Evolutionary conservation across 805 yeast genomes (phyloP).

Genomic region (Pachysolen tannophilus): DNA sequence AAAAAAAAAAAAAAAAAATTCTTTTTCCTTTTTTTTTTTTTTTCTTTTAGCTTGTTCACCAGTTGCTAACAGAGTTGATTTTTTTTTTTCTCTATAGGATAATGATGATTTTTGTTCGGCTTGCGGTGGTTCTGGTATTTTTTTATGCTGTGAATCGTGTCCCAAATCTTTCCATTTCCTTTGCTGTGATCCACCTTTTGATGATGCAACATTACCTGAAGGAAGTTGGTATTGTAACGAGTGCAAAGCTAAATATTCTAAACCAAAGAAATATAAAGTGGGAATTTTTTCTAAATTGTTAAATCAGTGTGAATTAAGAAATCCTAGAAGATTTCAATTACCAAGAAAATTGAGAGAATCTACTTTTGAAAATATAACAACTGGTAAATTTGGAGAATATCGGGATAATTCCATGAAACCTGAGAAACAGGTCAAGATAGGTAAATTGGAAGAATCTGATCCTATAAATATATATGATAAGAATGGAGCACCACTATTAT

Average conservation of each 20-base stretch:
- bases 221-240: slow-evolving; percentile 87
- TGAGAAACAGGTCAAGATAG: slow-evolving; percentile 29
- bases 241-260: slow-evolving; percentile 41
- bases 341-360: slow-evolving; percentile 65
- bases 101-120: slow-evolving; percentile 91
- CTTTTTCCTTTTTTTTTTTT: too few relatives aligned
- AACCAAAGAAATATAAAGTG: slow-evolving; percentile 17
- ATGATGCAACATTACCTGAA: slow-evolving; percentile 67
- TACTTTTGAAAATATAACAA: slow-evolving; percentile 60
- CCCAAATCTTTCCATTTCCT: slow-evolving; percentile 88
- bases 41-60: too few relatives aligned
- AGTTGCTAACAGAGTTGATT: too few relatives aligned
- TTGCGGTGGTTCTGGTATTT: slow-evolving; percentile 84
- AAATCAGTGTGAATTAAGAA: slow-evolving; percentile 46
- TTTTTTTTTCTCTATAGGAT: slow-evolving; percentile 9
- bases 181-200: slow-evolving; percentile 86
- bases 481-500: slow-evolving; percentile 59
- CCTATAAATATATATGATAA: slow-evolving; percentile 61
- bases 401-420: slow-evolving; percentile 53
- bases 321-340: slow-evolving; percentile 59
- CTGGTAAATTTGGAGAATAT: slow-evolving; percentile 67
- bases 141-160: slow-evolving; percentile 90
- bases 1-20: too few relatives aligned
- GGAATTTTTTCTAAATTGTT: slow-evolving; percentile 52
- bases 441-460: slow-evolving; percentile 43